Conservation (phyloP, 2,329 filamentous ascomycete genomes). For the Didymella sp. region DNA sequence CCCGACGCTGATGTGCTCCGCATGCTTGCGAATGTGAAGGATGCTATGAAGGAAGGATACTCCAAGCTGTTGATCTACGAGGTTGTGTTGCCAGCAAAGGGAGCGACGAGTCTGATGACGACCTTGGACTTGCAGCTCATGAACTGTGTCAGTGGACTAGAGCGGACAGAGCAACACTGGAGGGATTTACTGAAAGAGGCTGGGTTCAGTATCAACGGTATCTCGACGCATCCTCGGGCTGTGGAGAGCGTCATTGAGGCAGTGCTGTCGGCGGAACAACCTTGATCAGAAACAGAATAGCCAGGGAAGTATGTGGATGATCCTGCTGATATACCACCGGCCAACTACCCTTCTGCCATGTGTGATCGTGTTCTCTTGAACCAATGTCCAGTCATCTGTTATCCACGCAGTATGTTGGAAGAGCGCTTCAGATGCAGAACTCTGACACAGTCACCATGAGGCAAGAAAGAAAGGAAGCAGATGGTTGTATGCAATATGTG, state of each 20-base stretch:
- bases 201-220: constrained; percentile 9
- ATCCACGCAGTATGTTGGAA: not conserved
- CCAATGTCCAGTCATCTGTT: not conserved
- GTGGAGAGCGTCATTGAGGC: constrained; percentile 19
- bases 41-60: constrained; percentile 22
- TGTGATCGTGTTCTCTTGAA: not conserved
- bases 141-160: constrained; percentile 17
- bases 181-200: constrained; percentile 2
- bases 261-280: constrained; percentile 1
- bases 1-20: constrained; percentile 29
- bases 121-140: constrained; percentile 16
- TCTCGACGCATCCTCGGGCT: constrained; percentile 13
- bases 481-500: not conserved
- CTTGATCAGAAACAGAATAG: not conserved
- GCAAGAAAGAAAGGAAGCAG: not conserved
- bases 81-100: constrained; percentile 11
- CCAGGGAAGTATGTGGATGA: not conserved
- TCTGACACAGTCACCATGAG: not conserved
- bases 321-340: not conserved
- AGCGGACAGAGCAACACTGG: constrained; percentile 21
- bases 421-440: not conserved
- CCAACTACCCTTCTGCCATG: not conserved
- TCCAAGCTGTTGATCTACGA: constrained; percentile 20
- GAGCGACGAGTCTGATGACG: constrained; percentile 19
- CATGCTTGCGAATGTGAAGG: constrained; percentile 21